Evolutionary conservation across 257 asterid genomes (phyloP).

Genomic region (Pogostemon cablin): DNA sequence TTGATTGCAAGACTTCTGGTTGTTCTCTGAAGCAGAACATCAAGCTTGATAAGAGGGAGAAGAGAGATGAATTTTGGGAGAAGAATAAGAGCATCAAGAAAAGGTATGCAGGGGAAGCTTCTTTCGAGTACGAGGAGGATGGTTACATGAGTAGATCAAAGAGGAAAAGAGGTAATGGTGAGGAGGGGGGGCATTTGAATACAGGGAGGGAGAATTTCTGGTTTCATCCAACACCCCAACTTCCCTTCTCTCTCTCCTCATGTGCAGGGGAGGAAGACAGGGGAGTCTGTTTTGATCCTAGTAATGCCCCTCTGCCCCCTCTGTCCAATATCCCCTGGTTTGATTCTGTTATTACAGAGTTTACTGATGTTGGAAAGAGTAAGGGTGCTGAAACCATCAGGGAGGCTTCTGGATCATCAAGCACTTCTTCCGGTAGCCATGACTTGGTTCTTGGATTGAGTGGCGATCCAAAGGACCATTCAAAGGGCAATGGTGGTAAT

Average conservation of each 20-base stretch:
- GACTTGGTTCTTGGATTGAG: constrained; percentile 46
- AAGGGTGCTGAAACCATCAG: constrained; percentile 46
- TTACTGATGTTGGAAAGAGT: constrained; percentile 53
- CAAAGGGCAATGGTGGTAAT: constrained; percentile 47
- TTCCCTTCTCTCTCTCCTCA: constrained; percentile 62
- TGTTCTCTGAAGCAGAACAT: constrained; percentile 58
- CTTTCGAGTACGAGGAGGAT: constrained; percentile 49
- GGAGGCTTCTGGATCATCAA: constrained; percentile 66
- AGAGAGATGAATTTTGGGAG: constrained; percentile 62
- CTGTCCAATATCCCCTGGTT: constrained; percentile 77
- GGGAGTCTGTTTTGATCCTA: constrained; percentile 53
- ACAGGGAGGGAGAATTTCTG: constrained; percentile 59
- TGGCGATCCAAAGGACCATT: constrained; percentile 43
- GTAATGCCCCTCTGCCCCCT: constrained; percentile 55
- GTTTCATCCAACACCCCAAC: constrained; percentile 58
- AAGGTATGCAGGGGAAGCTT: constrained; percentile 66
- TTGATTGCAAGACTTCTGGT: constrained; percentile 51
- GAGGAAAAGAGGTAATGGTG: constrained; percentile 59
- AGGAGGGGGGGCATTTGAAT: constrained; percentile 52
- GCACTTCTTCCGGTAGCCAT: constrained; percentile 65
- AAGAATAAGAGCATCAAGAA: constrained; percentile 48
- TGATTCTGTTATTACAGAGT: constrained; percentile 62
- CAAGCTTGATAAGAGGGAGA: constrained; percentile 53
- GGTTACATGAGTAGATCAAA: constrained; percentile 49
- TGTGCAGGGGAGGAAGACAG: constrained; percentile 71